phyloP scores from a whole-genome alignment of 495 filamentous ascomycete genomes.

The Bacidia gigantensis region DNA sequence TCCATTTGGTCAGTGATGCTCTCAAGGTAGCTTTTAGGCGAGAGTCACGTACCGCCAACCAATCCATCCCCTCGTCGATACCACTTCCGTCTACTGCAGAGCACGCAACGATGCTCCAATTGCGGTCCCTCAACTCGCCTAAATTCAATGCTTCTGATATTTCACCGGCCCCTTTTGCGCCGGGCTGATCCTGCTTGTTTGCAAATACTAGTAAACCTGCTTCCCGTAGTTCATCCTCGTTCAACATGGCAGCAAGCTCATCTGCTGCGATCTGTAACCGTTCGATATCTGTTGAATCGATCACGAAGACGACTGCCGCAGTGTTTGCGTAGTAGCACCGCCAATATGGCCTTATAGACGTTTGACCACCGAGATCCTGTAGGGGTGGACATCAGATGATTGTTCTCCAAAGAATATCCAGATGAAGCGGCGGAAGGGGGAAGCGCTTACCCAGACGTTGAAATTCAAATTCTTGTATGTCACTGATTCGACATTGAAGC shows the following conservation, averaged over 20 bases:
- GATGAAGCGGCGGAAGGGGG: too few species aligned
- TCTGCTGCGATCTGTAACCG: constrained; percentile 82
- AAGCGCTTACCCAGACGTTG: constrained; percentile 72
- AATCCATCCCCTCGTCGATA: constrained; percentile 95
- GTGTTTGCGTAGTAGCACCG: constrained; percentile 99
- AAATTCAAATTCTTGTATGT: constrained; percentile 96
- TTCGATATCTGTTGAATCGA: constrained; percentile 94
- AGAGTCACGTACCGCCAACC: constrained; percentile 79
- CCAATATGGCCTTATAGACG: constrained; percentile 95
- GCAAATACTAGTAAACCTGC: constrained; percentile 90
- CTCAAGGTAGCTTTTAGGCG: not conserved
- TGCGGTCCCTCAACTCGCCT: constrained; percentile 82
- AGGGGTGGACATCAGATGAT: not conserved
- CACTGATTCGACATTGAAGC: constrained; percentile 97
- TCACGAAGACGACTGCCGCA: constrained; percentile 96
- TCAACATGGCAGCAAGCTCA: constrained; percentile 87
- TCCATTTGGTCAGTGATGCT: not conserved
- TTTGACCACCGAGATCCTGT: constrained; percentile 93
- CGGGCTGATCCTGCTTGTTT: constrained; percentile 98
- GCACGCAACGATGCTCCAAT: constrained; percentile 98
- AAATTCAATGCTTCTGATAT: constrained; percentile 86
- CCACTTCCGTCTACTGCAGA: constrained; percentile 91
- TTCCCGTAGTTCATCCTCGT: constrained; percentile 89
- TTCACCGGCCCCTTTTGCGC: constrained; percentile 90
- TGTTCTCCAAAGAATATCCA: not conserved